Conservation (phyloP, 495 filamentous ascomycete genomes). For the Trichoderma gamsii region DNA sequence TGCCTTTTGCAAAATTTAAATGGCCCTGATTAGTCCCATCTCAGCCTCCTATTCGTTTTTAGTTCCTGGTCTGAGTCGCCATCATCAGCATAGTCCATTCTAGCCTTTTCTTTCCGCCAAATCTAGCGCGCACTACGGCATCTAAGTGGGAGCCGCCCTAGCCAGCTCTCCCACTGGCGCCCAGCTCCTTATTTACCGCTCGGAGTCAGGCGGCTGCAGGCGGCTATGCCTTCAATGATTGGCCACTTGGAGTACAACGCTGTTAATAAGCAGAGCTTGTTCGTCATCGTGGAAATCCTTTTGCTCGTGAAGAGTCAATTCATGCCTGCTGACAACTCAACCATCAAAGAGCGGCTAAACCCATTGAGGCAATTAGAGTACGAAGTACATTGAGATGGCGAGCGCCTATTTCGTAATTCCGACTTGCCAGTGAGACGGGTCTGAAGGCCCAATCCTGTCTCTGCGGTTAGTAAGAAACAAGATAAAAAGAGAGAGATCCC, state of each 20-base stretch:
- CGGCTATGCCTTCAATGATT: neutral
- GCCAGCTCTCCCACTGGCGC: neutral
- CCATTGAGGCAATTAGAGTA: neutral
- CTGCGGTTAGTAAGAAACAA: neutral
- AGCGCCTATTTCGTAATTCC: neutral
- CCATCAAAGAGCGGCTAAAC: neutral
- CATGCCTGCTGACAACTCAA: neutral
- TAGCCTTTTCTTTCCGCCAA: neutral
- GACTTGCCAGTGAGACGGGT: neutral
- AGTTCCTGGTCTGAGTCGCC: no score
- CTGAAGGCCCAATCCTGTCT: neutral
- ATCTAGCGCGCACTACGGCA: neutral
- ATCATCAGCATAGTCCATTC: neutral
- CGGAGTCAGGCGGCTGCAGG: neutral
- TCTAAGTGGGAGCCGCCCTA: neutral
- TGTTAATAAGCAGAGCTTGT: neutral
- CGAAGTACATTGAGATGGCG: neutral
- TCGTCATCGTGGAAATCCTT: neutral
- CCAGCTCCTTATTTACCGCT: neutral
- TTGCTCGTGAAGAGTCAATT: neutral
- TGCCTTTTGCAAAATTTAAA: no score
- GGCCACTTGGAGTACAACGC: neutral
- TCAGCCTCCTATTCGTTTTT: no score
- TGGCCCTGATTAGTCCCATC: no score
- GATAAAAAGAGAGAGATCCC: neutral